Conservation (phyloP, 1,284 basidiomycete species). For the Melampsora occidentalis region DNA sequence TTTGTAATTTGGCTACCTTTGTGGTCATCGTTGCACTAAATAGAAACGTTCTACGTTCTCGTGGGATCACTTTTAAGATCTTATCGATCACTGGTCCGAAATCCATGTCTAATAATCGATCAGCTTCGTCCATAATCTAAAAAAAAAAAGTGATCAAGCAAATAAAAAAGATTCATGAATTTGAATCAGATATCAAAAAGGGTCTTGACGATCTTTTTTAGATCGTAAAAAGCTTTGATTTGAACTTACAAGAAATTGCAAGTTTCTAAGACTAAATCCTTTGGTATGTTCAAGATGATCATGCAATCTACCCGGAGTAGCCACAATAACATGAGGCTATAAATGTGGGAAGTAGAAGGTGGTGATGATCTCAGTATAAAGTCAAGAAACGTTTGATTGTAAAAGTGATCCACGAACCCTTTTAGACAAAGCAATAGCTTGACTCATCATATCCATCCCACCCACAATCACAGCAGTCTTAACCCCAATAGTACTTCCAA, state of each 20-base stretch:
- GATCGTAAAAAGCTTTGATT: constrained; percentile 7
- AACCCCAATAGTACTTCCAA: constrained; percentile 91
- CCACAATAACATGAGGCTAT: constrained; percentile 92
- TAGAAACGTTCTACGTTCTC: constrained; percentile 89
- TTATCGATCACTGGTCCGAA: constrained; percentile 97
- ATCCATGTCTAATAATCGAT: constrained; percentile 93
- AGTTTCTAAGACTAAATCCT: constrained; percentile 80
- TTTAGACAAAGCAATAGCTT: constrained; percentile 89
- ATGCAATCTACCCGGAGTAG: constrained; percentile 89
- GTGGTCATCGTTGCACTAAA: constrained; percentile 99
- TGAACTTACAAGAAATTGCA: constrained; percentile 79
- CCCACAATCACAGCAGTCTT: constrained; percentile 89
- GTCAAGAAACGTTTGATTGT: background rate
- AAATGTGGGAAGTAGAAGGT: background rate
- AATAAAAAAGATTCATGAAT: no score
- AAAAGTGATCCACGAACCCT: constrained; percentile 50
- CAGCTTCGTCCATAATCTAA: constrained; percentile 94
- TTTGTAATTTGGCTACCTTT: constrained; percentile 93
- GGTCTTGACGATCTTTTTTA: constrained; percentile 1
- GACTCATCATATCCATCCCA: constrained; percentile 89
- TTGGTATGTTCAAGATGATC: constrained; percentile 98
- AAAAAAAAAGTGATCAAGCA: constrained; percentile 25
- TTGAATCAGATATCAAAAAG: constrained; percentile 3
- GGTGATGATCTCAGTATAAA: background rate
- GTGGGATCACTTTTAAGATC: constrained; percentile 91